Conservation (phyloP, 164 flowering plant genomes). For the Stephania japonica region DNA sequence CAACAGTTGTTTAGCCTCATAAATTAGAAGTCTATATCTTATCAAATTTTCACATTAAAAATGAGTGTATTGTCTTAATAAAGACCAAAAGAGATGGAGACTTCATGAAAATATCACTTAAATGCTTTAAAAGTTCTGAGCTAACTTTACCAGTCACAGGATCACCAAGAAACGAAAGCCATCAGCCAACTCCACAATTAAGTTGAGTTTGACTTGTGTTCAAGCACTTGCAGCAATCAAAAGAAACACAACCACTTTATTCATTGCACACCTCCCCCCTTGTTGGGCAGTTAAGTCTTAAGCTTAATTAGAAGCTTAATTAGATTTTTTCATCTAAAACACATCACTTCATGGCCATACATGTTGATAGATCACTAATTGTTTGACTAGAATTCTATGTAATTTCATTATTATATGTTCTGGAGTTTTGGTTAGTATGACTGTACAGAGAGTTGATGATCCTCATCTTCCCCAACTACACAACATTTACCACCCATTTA, state of each 20-base stretch:
- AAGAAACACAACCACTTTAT: background rate
- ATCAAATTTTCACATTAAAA: background rate
- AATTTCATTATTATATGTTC: background rate
- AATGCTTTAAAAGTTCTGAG: background rate
- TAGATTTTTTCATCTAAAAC: background rate
- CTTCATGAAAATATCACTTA: background rate
- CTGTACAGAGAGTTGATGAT: background rate
- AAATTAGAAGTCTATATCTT: background rate
- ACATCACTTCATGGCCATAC: background rate
- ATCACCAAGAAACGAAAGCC: slow-evolving; percentile 3
- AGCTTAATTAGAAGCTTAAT: background rate
- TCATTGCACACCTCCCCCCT: background rate
- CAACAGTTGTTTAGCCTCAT: background rate
- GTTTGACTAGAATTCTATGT: background rate
- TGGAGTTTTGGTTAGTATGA: background rate
- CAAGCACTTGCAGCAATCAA: background rate
- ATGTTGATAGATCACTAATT: background rate
- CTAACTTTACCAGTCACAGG: slow-evolving; percentile 1
- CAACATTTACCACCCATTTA: background rate
- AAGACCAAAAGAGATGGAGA: background rate
- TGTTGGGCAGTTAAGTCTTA: background rate
- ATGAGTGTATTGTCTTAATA: background rate
- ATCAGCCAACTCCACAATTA: slow-evolving; percentile 2
- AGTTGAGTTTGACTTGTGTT: background rate
- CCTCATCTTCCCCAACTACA: slow-evolving; percentile 1